A percentile compares a stretch with the other conserved stretches of the same genome.
These are phyloP conservation scores for Globisporangium barbulae DNA, from an alignment of 352 stramenopile genomes.

Conservation along the genomic window DNA sequence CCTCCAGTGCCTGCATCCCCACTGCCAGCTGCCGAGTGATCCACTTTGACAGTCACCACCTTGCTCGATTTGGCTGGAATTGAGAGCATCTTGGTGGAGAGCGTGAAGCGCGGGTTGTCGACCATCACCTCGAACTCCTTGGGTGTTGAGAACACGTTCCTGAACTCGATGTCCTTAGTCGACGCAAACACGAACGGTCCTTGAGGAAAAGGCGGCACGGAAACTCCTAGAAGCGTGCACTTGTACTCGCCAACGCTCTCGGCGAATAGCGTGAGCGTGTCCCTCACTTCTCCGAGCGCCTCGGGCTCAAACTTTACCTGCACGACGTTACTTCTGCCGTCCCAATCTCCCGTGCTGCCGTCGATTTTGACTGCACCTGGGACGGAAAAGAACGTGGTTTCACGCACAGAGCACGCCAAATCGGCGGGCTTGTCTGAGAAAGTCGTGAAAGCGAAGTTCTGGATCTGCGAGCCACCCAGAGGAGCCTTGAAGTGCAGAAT, in stretches of 20 bases:
- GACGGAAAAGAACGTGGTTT: conserved; percentile 72
- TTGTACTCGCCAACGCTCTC: conserved; percentile 78
- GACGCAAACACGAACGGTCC: conserved; percentile 75
- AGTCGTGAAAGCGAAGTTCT: conserved; percentile 78
- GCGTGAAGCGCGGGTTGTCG: conserved; percentile 72
- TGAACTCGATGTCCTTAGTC: conserved; percentile 81
- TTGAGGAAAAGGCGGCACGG: conserved; percentile 72
- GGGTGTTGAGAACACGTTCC: conserved; percentile 84
- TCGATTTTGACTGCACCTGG: conserved; percentile 48
- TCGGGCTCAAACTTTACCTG: conserved; percentile 88
- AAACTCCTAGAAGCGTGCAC: conserved; percentile 77
- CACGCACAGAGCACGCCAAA: conserved; percentile 50
- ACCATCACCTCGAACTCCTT: conserved; percentile 77
- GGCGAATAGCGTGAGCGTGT: conserved; percentile 68
- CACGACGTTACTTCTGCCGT: conserved; percentile 60
- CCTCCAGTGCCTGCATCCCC: conserved; percentile 6
- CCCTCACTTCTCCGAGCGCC: conserved; percentile 78
- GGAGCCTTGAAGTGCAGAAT: conserved; percentile 82
- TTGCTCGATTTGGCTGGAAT: conserved; percentile 71
- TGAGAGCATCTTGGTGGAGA: conserved; percentile 50
- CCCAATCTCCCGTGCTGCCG: conserved; percentile 51
- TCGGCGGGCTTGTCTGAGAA: conserved; percentile 41
- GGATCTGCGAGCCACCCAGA: conserved; percentile 69
- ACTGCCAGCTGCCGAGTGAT: conserved; percentile 19
- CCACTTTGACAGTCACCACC: conserved; percentile 56